A percentile compares a stretch with the other conserved stretches of the same genome.
Evolutionary conservation across 768 basidiomycete species (phyloP).

Genomic region (Suillus ampliporus): DNA sequence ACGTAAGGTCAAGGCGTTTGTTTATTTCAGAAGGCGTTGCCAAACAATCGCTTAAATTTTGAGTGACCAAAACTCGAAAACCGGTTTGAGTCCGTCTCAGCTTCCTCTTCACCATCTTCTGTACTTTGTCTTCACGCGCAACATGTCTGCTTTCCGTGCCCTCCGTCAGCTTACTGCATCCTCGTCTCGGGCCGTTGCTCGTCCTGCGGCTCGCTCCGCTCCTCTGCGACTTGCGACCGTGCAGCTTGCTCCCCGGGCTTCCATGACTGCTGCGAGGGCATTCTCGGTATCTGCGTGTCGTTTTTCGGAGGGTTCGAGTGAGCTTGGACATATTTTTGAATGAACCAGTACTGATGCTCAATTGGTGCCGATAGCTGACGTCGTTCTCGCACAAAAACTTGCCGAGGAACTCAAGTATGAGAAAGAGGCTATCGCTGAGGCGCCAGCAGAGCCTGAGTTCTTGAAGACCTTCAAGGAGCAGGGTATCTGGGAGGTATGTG

Average conservation of each 20-base stretch:
- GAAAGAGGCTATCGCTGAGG: slow-evolving; percentile 52
- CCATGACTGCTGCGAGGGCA: slow-evolving; percentile 37
- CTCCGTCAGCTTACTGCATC: slow-evolving; percentile 60
- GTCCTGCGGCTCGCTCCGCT: slow-evolving; percentile 31
- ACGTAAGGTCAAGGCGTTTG: too few species aligned
- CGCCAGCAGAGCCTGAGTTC: slow-evolving; percentile 68
- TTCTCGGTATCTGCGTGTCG: slow-evolving; percentile 47
- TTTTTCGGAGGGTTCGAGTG: slow-evolving; percentile 51
- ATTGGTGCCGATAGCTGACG: slow-evolving; percentile 57
- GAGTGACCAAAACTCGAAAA: slow-evolving; percentile 8
- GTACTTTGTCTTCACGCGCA: slow-evolving; percentile 14
- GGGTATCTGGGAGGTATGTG: slow-evolving; percentile 79
- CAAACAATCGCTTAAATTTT: slow-evolving; percentile 40
- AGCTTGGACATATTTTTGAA: slow-evolving; percentile 22
- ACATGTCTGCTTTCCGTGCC: slow-evolving; percentile 68
- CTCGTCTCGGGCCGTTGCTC: slow-evolving; percentile 44
- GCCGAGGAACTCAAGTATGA: slow-evolving; percentile 88
- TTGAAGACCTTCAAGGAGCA: slow-evolving; percentile 73
- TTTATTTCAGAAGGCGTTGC: slow-evolving; percentile 38
- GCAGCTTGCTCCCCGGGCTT: slow-evolving; percentile 19
- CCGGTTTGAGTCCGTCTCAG: background rate
- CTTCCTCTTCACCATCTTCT: slow-evolving; percentile 8
- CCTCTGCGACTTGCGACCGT: slow-evolving; percentile 21
- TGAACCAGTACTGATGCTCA: background rate
- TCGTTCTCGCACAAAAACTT: slow-evolving; percentile 75